Percentiles rank a stretch among this genome's conserved stretches.
These are phyloP conservation scores for Salix koriyanagi DNA, from an alignment of 345 rosid species.

Conservation along the genomic window DNA sequence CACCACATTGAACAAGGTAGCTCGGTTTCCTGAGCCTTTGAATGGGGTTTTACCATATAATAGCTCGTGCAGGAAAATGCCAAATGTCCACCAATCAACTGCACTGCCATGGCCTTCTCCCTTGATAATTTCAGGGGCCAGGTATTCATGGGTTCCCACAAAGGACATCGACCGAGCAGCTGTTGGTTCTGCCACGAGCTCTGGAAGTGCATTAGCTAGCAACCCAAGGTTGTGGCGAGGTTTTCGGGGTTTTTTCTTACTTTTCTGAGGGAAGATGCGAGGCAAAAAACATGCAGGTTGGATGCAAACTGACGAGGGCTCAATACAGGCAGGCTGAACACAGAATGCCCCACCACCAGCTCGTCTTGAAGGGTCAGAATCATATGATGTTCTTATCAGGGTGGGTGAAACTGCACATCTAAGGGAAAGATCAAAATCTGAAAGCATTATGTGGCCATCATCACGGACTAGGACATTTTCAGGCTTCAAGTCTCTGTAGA, in stretches of 20 bases:
- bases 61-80: constrained; percentile 86
- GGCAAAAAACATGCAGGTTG: constrained; percentile 90
- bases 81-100: constrained; percentile 99
- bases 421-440: constrained; percentile 93
- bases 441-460: constrained; percentile 98
- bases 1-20: constrained; percentile 87
- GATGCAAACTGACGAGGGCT: constrained; percentile 80
- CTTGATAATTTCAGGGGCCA: constrained; percentile 91
- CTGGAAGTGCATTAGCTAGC: constrained; percentile 55
- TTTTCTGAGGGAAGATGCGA: constrained; percentile 67
- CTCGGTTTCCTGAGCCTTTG: constrained; percentile 92
- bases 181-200: constrained; percentile 92
- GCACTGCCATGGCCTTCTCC: constrained; percentile 99
- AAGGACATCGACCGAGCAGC: constrained; percentile 97
- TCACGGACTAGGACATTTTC: constrained; percentile 98
- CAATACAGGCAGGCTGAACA: constrained; percentile 86
- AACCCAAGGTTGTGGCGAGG: constrained; percentile 48
- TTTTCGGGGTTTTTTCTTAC: constrained; percentile 68
- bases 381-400: constrained; percentile 52
- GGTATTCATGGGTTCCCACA: constrained; percentile 97
- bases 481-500: constrained; percentile 94
- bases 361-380: constrained; percentile 70
- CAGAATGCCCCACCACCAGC: constrained; percentile 62
- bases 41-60: constrained; percentile 88
- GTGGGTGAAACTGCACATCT: constrained; percentile 92